Base-by-base conservation (phyloP, 2,329 filamentous ascomycete genomes). In the Drechslerella stenobrocha region DNA sequence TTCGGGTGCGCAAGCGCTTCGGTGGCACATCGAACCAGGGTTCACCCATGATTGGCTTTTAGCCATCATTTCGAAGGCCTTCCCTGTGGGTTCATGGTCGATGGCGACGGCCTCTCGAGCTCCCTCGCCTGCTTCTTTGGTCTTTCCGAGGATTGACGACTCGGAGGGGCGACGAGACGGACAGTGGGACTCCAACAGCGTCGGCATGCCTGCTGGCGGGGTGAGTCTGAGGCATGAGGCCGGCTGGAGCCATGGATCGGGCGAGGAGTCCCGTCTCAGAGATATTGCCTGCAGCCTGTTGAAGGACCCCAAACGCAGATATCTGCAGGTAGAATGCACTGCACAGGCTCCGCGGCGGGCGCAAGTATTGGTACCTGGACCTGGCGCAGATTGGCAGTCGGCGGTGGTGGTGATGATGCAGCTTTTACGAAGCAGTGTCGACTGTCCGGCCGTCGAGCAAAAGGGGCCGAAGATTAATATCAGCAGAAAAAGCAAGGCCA, bases 1-100 rank as follows among this genome's bases (percentile, higher is more conserved):
- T 55, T 46, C 60, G 63, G 63, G 55, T 60, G 63, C 42, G 63
- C 63, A 67, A 60, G 63, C 63, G 63, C 63, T 67, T 55, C 50
- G 63, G 63, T 58, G 59, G 55, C 63, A 67, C 63, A 55, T 51
- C 63, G 55, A 55, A 52, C 48, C 55, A 51, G 55, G 55, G 63
- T 55, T 50, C 4, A 46, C 48, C 55, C 63, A 67, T 67, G 63
- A 67, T 60, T 67, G 63, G 63, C 59, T 56, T 66, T 60, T 67
- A 60, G 55, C 63, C 63, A 55, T 67, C 63, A 67, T 60, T 60
- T 60, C 45, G 18, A 35, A 40, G 35, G 45, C n/a, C 26, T 52
- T 67, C 50, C 63, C 48, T 67, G 48, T 55, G 53, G 50, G 26
- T 52, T 35, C 24, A n/a, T n/a, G n/a, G n/a, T n/a, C n/a, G n/a